phyloP scores from a whole-genome alignment of 2,329 filamentous ascomycete genomes.

The Gremmenia infestans region DNA sequence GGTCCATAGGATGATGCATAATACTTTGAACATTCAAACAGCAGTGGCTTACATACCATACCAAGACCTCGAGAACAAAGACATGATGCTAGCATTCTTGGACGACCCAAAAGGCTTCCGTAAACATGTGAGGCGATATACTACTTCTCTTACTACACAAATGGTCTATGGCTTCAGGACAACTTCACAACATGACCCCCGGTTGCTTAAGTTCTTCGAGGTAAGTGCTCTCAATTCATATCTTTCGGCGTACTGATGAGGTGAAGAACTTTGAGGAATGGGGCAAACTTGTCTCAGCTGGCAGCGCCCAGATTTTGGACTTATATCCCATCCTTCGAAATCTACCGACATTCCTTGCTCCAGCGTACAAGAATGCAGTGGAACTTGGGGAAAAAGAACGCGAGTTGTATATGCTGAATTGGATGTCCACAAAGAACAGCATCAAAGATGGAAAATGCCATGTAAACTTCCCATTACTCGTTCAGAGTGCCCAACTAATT shows the following conservation, averaged over 20 bases:
- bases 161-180: not conserved
- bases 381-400: too few relatives aligned
- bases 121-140: not conserved
- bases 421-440: too few relatives aligned
- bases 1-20: not conserved
- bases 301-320: too few relatives aligned
- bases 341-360: too few relatives aligned
- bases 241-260: too few relatives aligned
- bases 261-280: not conserved
- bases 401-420: too few relatives aligned
- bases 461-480: too few relatives aligned
- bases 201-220: not conserved
- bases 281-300: too few relatives aligned
- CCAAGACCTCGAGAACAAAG: not conserved
- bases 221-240: not conserved
- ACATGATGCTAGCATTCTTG: not conserved
- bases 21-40: not conserved
- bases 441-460: too few relatives aligned
- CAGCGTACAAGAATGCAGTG: too few relatives aligned
- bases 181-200: not conserved
- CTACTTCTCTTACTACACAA: not conserved
- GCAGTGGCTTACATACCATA: not conserved
- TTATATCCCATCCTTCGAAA: too few relatives aligned
- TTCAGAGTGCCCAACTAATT: not conserved
- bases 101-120: not conserved